These are phyloP conservation scores for Auxenochlorella pyrenoidosa DNA, from an alignment of 139 green algal genomes.

Conservation along the genomic window DNA sequence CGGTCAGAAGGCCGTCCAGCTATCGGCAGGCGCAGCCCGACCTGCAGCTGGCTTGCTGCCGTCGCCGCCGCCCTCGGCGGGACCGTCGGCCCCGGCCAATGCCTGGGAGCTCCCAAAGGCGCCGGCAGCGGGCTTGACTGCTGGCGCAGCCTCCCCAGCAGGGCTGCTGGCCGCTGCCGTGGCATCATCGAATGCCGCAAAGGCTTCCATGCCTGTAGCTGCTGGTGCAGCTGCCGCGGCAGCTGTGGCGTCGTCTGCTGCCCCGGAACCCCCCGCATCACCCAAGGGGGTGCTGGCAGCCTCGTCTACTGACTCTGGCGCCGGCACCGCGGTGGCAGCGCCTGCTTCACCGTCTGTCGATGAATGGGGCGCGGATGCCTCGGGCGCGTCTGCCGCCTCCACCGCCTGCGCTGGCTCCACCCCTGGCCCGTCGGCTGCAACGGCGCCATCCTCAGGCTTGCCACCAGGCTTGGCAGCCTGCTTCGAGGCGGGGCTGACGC, in stretches of 20 bases:
- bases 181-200: conserved; percentile 20
- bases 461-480: background rate
- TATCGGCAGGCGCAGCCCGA: background rate
- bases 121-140: background rate
- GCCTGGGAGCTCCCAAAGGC: conserved; percentile 26
- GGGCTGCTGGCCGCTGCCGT: background rate
- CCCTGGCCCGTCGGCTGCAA: background rate
- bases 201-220: background rate
- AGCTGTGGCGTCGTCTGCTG: background rate
- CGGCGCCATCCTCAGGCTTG: background rate
- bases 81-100: background rate
- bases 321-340: background rate
- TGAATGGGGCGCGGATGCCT: background rate
- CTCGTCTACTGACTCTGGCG: background rate
- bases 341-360: background rate
- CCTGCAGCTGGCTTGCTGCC: background rate
- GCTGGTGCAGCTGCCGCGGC: background rate
- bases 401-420: background rate
- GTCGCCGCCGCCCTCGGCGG: background rate
- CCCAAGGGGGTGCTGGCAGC: background rate
- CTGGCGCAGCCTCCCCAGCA: background rate
- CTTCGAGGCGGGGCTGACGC: background rate
- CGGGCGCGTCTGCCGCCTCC: background rate
- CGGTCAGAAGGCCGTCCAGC: conserved; percentile 26
- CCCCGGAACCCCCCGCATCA: background rate